Evolutionary conservation across 1,139 yeast genomes (phyloP), one percentile per base, ranked within the genome.

Genomic region (Saccharomycopsis crataegensis): DNA sequence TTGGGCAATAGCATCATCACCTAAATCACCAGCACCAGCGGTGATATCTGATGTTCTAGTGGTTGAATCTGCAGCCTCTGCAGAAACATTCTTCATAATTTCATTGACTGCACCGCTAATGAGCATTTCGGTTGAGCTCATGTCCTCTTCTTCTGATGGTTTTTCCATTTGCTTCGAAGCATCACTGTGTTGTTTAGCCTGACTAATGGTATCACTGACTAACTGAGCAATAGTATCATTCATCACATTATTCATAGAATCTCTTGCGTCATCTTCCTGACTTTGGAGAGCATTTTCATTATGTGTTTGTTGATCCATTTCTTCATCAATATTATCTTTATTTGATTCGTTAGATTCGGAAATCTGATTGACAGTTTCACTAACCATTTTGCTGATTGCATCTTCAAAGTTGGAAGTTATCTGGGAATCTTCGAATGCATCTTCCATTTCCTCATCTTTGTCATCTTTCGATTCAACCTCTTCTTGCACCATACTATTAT

Each of bases 1-100:
- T 41, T 53, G 54, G 3, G 58, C 53, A 42, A 55, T 55, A 5
- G 58, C 56, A 8, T 54, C 54, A 14, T 55, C 54, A 16, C 55
- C 55, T 8, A 46, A 11, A 40, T 34, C 36, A 1, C 41, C 42
- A 22, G 3, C 42, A 37, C 17, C 33, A 40, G n/a, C 44, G 31
- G n/a, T 9, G n/a, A 12, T 31, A 43, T 31, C 33, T 1, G 40
- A 17, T 32, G 16, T 17, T 43, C 28, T 22, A 22, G 28, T 4
- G 28, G 28, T 22, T 22, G 28, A 22, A 22, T 22, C 28, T 22
- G 28, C 28, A 22, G 28, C 28, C 6, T 28, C 33, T 11, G 46
- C 46, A 2, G 51, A 31, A 9, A 44, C 58, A 16, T 14, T 48
- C n/a, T 41, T 53, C 9, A 55, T 55, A 14, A 55, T 45, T 40